phyloP scores from a whole-genome alignment of 2,329 filamentous ascomycete genomes.

The Fusarium sp. region DNA sequence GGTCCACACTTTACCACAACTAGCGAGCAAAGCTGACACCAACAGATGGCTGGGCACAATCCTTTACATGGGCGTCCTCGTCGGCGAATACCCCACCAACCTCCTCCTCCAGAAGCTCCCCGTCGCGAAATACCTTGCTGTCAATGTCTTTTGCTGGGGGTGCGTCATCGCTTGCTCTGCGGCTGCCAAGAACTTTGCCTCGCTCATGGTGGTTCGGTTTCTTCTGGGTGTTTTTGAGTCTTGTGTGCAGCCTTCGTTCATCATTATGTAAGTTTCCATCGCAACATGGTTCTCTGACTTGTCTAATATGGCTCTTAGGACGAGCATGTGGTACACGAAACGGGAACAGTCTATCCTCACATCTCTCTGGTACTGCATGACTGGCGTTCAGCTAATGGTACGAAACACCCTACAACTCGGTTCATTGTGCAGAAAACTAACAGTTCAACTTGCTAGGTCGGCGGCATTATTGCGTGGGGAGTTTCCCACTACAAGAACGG shows the following conservation, averaged over 20 bases:
- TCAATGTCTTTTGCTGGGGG: constrained; percentile 58
- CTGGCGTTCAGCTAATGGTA: constrained; percentile 51
- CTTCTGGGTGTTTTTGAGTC: constrained; percentile 60
- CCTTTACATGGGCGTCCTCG: constrained; percentile 55
- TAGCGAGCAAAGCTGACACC: constrained; percentile 44
- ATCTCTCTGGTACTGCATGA: constrained; percentile 49
- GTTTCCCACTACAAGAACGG: constrained; percentile 46
- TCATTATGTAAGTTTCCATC: constrained; percentile 49
- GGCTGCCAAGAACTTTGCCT: constrained; percentile 53
- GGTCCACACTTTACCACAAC: background rate
- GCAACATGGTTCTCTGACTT: rapidly evolving
- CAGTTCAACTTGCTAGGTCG: constrained; percentile 31
- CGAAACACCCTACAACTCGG: background rate
- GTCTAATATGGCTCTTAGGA: constrained; percentile 7
- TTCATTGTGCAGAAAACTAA: background rate
- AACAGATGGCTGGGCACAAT: constrained; percentile 67
- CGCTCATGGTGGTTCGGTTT: constrained; percentile 55
- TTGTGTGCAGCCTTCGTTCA: constrained; percentile 58
- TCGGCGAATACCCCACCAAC: constrained; percentile 59
- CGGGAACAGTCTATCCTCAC: constrained; percentile 29
- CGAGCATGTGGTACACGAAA: constrained; percentile 30
- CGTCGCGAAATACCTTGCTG: constrained; percentile 57
- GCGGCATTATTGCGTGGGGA: constrained; percentile 55
- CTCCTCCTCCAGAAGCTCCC: constrained; percentile 60
- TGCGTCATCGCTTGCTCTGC: constrained; percentile 50